phyloP scores from a whole-genome alignment of 257 asterid genomes.

The Solanum lignicaule region DNA sequence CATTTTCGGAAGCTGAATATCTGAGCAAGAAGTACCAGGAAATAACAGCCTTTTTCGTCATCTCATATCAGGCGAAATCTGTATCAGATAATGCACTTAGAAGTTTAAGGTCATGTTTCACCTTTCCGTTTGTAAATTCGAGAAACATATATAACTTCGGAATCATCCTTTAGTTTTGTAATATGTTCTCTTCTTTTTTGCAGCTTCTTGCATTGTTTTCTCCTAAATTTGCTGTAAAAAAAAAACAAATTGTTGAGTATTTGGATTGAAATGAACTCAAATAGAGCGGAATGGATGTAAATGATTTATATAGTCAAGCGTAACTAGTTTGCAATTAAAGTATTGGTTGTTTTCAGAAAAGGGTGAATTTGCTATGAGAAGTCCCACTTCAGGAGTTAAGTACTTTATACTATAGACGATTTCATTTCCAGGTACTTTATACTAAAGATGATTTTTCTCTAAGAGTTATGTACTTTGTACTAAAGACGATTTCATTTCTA shows the following conservation, averaged over 20 bases:
- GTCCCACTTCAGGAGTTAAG: neutral
- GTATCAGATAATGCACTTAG: constrained; percentile 7
- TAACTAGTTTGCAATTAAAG: neutral
- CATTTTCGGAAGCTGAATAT: constrained; percentile 23
- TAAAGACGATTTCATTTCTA: no score
- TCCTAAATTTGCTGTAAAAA: neutral
- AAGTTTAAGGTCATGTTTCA: constrained; percentile 12
- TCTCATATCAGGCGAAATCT: constrained; percentile 6
- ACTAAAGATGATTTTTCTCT: no score
- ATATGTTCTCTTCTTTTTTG: neutral
- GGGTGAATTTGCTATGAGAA: neutral
- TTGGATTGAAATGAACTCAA: neutral
- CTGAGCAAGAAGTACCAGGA: constrained; percentile 14
- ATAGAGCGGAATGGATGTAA: neutral
- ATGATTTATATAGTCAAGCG: neutral
- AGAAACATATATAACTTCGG: constrained; percentile 5
- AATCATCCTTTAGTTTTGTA: neutral
- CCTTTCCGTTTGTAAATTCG: constrained; percentile 14
- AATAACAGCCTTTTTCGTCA: constrained; percentile 8
- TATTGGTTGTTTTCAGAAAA: neutral
- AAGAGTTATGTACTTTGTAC: no score
- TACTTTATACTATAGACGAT: neutral
- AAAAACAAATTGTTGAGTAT: neutral
- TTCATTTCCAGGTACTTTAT: neutral
- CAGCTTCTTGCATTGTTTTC: neutral